A percentile compares a stretch with the other conserved stretches of the same genome.
These are phyloP conservation scores for Xerocomellus intermedius DNA, from an alignment of 768 basidiomycete species.

Conservation along the genomic window DNA sequence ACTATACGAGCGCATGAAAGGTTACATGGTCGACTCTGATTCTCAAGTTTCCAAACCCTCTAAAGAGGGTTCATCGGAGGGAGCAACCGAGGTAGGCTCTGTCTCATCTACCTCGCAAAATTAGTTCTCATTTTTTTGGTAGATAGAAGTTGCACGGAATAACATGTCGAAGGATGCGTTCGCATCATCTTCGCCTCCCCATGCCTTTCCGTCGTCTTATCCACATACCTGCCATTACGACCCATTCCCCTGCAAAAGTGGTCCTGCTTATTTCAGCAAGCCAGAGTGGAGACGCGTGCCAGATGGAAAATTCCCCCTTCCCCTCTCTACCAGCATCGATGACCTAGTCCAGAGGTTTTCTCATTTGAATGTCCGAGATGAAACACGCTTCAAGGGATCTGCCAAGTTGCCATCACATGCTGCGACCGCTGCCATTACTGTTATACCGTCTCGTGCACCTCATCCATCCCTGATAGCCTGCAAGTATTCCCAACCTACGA, in stretches of 20 bases:
- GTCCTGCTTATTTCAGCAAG: not conserved
- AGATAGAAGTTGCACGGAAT: not conserved
- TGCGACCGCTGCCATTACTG: constrained; percentile 18
- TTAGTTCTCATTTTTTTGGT: not conserved
- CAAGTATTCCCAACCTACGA: not conserved
- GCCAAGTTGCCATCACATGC: not conserved
- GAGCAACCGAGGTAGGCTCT: not conserved
- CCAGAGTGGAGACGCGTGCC: constrained; percentile 7
- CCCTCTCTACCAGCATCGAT: not conserved
- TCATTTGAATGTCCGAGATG: constrained; percentile 15
- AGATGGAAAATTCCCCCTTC: not conserved
- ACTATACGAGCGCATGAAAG: not conserved
- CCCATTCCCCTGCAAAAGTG: constrained; percentile 18
- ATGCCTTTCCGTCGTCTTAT: constrained; percentile 17
- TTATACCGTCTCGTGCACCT: constrained; percentile 14
- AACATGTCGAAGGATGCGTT: not conserved
- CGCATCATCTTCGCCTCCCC: constrained; percentile 2
- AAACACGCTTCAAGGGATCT: not conserved
- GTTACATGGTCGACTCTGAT: not conserved
- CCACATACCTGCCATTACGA: constrained; percentile 15
- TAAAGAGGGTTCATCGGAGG: not conserved
- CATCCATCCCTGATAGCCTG: constrained; percentile 11
- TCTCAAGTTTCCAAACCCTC: not conserved
- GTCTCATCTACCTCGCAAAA: no score
- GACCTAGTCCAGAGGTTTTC: constrained; percentile 15